phyloP scores from a whole-genome alignment of 352 stramenopile species.

The Pythium diclinum region DNA sequence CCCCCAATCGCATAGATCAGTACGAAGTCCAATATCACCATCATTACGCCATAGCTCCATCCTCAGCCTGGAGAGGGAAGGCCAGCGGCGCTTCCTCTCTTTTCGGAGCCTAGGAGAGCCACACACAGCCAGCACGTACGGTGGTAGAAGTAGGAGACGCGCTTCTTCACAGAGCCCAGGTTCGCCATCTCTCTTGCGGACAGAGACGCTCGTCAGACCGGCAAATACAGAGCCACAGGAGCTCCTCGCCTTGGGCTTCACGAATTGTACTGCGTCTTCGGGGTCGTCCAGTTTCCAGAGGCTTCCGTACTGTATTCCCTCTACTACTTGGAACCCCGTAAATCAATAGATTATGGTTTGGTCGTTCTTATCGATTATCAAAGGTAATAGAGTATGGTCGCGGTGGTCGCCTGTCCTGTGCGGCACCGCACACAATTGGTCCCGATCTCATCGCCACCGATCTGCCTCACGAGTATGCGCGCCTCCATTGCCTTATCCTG shows the following conservation, averaged over 20 bases:
- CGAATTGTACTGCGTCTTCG: neutral
- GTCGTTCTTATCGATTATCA: neutral
- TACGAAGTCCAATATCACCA: neutral
- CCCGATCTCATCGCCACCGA: neutral
- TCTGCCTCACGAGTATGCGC: constrained; percentile 8
- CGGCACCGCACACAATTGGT: constrained; percentile 23
- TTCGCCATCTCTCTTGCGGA: constrained; percentile 17
- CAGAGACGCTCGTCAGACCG: neutral
- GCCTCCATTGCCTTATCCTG: constrained; percentile 10
- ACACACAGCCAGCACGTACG: constrained; percentile 36
- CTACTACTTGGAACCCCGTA: neutral
- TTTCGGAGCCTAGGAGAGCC: neutral
- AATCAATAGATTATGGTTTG: neutral
- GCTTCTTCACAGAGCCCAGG: constrained; percentile 44
- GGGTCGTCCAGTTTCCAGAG: constrained; percentile 1
- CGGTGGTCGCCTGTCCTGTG: neutral
- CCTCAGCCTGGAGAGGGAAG: neutral
- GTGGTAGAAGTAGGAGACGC: constrained; percentile 88
- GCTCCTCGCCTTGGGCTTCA: neutral
- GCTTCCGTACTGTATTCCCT: neutral
- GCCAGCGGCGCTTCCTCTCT: neutral
- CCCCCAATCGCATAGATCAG: neutral
- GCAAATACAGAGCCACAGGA: neutral
- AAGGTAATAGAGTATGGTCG: constrained; percentile 3
- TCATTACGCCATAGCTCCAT: neutral